Conservation (phyloP, 305 asterid species). For the Fraxinus floribunda region DNA sequence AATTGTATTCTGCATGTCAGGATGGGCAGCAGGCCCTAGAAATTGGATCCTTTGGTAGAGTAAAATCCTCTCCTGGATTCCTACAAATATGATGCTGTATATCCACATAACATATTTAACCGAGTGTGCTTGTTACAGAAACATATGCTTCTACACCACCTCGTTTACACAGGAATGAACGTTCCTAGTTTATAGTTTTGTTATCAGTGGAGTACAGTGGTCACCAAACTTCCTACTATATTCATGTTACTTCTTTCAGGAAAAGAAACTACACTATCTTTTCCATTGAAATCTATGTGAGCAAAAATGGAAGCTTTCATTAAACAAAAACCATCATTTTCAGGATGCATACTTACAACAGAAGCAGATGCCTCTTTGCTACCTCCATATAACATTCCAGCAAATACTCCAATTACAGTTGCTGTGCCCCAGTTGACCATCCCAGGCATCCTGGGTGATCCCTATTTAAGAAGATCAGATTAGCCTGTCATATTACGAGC, state of each 20-base stretch:
- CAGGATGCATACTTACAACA: constrained; percentile 57
- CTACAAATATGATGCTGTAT: not conserved
- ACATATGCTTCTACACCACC: constrained; percentile 1
- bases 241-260: not conserved
- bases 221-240: not conserved
- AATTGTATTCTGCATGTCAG: not conserved
- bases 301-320: not conserved
- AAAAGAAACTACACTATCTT: not conserved
- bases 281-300: not conserved
- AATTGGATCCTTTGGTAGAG: not conserved
- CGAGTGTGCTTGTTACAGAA: not conserved
- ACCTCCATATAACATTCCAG: constrained; percentile 92
- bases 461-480: constrained; percentile 31
- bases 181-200: not conserved
- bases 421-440: constrained; percentile 89
- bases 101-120: not conserved
- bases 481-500: not conserved
- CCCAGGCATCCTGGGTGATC: constrained; percentile 53
- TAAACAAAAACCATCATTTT: not conserved
- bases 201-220: not conserved
- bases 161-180: not conserved
- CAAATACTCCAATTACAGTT: constrained; percentile 74
- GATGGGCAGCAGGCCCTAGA: not conserved
- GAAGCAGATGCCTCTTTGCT: constrained; percentile 97
- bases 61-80: not conserved